These are phyloP conservation scores for Gyromitra esculenta DNA, from an alignment of 2,329 filamentous ascomycete genomes.

Conservation along the genomic window DNA sequence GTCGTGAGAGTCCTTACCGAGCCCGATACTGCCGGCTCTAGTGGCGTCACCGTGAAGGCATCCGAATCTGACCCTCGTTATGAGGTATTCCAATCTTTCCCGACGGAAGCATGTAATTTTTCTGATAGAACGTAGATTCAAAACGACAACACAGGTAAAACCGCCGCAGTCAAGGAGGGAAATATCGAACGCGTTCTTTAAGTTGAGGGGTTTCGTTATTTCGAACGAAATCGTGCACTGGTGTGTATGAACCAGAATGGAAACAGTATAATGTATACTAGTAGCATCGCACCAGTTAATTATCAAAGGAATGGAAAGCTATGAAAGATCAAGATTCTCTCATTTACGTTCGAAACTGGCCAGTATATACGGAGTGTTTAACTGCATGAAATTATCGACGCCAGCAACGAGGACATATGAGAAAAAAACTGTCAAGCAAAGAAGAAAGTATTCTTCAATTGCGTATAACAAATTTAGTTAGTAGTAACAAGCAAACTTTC, in stretches of 20 bases:
- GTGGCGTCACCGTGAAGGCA: constrained; percentile 60
- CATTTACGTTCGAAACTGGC: neutral
- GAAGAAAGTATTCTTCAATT: too few species aligned
- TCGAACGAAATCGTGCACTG: neutral
- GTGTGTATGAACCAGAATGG: neutral
- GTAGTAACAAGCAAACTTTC: too few species aligned
- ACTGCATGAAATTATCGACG: too few species aligned
- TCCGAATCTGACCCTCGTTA: constrained; percentile 60
- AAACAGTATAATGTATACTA: constrained; percentile 3
- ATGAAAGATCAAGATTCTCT: neutral
- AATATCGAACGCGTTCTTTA: constrained; percentile 58
- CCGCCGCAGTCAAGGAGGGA: constrained; percentile 58
- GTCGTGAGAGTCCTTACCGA: constrained; percentile 60
- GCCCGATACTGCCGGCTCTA: constrained; percentile 57
- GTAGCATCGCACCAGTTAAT: neutral
- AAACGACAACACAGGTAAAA: constrained; percentile 60
- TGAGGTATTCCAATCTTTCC: constrained; percentile 58
- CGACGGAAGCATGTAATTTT: neutral
- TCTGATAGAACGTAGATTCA: constrained; percentile 57
- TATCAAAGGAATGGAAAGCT: neutral
- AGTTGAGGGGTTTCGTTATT: neutral
- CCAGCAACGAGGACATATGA: too few species aligned
- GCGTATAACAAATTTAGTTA: too few species aligned
- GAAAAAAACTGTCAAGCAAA: too few species aligned
- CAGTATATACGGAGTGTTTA: too few species aligned